Evolutionary conservation across 257 asterid species (phyloP), one percentile per base, ranked within the genome.

Genomic region (Thymus quinquecostatus): DNA sequence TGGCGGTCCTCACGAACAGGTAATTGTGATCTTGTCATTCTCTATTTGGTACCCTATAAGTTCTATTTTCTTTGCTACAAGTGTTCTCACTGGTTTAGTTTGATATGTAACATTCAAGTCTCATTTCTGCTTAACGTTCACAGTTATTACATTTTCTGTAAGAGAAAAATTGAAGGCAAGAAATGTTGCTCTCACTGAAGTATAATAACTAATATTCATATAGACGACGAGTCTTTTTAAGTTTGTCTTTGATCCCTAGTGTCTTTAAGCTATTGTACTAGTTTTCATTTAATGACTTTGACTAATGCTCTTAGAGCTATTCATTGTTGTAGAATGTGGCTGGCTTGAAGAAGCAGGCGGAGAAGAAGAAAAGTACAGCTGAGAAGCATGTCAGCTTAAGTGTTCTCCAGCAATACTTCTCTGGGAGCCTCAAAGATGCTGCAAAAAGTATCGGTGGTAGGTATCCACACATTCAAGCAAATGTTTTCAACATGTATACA

Each of bases 381-480:
- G 97, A 94, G 80, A 94, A 94, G 79, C 88, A 84, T 72, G 97
- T 94, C 36, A 91, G 97, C 80, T 78, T 91, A 71, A 82, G 87
- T 72, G 96, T 88, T 72, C 95, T 94, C 78, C 96, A 88, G 50
- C 90, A 84, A 40, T 84, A 94, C 71, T 94, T 91, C 77, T 86
- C 97, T 41, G 99, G 97, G 68, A 94, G 97, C 82, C 90, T 91
- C 58, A 91, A 86, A 81, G 97, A 91, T 82, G 97, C 99, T 66
- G 97, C 99, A 49, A 88, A 86, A 84, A 86, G 90, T 79, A 89
- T 94, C 82, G 99, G 99, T 63, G 99, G 99, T 94, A 75, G 86
- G 96, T 74, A 14, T 45, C 41, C 48, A 53, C 59, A n/a, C 49
- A 41, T 44, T 7, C 1, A 58, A 53, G 50, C 51, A 70, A 33